Percentiles rank a stretch among this genome's conserved stretches.
These are phyloP conservation scores for Ophiobolus disseminans DNA, from an alignment of 2,329 filamentous ascomycete genomes.

Conservation along the genomic window DNA sequence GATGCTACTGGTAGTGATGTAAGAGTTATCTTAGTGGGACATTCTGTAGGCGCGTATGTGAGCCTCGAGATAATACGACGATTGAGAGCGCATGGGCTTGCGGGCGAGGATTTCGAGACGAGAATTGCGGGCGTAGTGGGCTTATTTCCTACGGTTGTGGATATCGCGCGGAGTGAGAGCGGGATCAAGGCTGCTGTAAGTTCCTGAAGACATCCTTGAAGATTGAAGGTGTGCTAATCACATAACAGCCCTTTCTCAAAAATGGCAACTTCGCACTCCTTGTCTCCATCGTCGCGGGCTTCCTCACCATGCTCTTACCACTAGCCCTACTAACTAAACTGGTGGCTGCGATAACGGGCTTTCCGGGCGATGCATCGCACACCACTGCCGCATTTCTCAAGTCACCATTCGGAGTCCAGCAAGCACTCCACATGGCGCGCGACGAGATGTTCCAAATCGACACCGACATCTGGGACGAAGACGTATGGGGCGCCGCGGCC, in stretches of 20 bases:
- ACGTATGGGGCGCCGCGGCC: constrained; percentile 63
- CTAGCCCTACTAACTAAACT: constrained; percentile 48
- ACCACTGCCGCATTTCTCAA: constrained; percentile 60
- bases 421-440: constrained; percentile 65
- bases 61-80: constrained; percentile 51
- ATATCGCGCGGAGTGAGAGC: constrained; percentile 54
- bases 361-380: constrained; percentile 53
- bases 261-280: constrained; percentile 34
- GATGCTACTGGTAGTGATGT: constrained; percentile 34
- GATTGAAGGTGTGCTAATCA: constrained; percentile 8
- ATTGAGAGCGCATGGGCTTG: constrained; percentile 34
- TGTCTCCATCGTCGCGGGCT: constrained; percentile 47
- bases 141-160: constrained; percentile 57
- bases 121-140: constrained; percentile 46
- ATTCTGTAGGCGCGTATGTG: constrained; percentile 58
- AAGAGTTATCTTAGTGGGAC: constrained; percentile 52
- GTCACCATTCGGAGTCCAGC: constrained; percentile 57
- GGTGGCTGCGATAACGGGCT: constrained; percentile 53
- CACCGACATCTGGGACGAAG: constrained; percentile 63
- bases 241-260: constrained; percentile 33
- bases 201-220: constrained; percentile 13
- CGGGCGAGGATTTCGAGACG: constrained; percentile 27
- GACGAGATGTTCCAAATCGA: constrained; percentile 66
- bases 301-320: constrained; percentile 55
- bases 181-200: constrained; percentile 51